Evolutionary conservation across 306 rosid species (phyloP).

Genomic region (Malus asiatica): DNA sequence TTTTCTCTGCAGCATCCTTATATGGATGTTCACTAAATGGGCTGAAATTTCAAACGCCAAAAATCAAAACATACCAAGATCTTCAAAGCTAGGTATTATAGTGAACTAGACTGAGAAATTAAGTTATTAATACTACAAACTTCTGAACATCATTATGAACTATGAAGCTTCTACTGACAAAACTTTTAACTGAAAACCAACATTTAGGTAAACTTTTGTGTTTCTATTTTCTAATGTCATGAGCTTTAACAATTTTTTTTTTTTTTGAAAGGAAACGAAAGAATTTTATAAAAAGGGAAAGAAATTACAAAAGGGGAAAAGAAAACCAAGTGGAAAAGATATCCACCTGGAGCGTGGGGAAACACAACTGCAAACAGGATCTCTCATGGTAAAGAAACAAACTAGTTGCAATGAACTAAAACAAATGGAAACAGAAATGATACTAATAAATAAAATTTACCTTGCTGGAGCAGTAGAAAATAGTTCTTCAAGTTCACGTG

Average conservation of each 20-base stretch:
- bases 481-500: slow-evolving; percentile 82
- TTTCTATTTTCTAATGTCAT: no score
- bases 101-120: neutral
- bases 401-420: neutral
- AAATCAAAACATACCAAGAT: slow-evolving; percentile 7
- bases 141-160: neutral
- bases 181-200: slow-evolving; percentile 1
- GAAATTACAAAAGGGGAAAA: no score
- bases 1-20: slow-evolving; percentile 67
- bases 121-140: neutral
- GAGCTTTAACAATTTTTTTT: neutral
- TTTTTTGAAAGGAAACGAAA: no score
- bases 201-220: neutral
- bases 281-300: no score
- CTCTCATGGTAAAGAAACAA: neutral
- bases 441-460: slow-evolving; percentile 29
- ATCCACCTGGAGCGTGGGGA: neutral
- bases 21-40: slow-evolving; percentile 71
- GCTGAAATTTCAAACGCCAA: slow-evolving; percentile 36
- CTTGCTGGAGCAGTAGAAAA: slow-evolving; percentile 97
- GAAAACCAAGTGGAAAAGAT: no score
- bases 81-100: slow-evolving; percentile 1
- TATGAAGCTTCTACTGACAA: neutral
- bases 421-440: neutral
- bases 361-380: neutral